Percentiles rank a stretch among this genome's conserved stretches.
Evolutionary conservation across 495 filamentous ascomycete genomes (phyloP).

Genomic region (Penicillium parvum): DNA sequence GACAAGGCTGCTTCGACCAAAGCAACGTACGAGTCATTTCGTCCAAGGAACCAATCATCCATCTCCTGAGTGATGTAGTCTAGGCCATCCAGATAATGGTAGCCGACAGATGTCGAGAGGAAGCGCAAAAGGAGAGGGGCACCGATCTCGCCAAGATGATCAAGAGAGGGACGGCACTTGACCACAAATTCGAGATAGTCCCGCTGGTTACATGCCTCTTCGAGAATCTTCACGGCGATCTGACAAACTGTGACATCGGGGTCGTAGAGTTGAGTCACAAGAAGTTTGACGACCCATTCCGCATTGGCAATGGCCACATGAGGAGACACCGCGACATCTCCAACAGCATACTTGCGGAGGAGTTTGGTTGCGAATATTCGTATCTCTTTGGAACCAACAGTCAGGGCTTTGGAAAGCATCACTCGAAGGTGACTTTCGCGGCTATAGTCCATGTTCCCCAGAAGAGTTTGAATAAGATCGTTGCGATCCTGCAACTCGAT

Average conservation of each 20-base stretch:
- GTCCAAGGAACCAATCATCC: slow-evolving; percentile 97
- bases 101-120: slow-evolving; percentile 89
- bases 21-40: slow-evolving; percentile 90
- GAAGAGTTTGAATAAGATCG: slow-evolving; percentile 80
- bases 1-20: slow-evolving; percentile 96
- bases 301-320: slow-evolving; percentile 46
- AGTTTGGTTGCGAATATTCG: slow-evolving; percentile 81
- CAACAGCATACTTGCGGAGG: slow-evolving; percentile 72
- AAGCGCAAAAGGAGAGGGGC: slow-evolving; percentile 91
- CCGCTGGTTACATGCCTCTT: slow-evolving; percentile 92
- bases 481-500: slow-evolving; percentile 84
- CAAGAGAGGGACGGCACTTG: slow-evolving; percentile 89
- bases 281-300: slow-evolving; percentile 92
- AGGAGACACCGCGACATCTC: slow-evolving; percentile 28
- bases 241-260: slow-evolving; percentile 95
- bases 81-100: slow-evolving; percentile 93
- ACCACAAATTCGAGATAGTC: slow-evolving; percentile 91
- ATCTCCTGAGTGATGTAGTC: slow-evolving; percentile 99
- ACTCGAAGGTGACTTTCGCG: slow-evolving; percentile 86
- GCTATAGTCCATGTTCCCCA: slow-evolving; percentile 88
- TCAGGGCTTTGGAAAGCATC: slow-evolving; percentile 87
- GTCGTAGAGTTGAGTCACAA: slow-evolving; percentile 97
- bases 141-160: slow-evolving; percentile 95
- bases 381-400: slow-evolving; percentile 85
- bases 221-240: slow-evolving; percentile 90